Evolutionary conservation across 768 basidiomycete species (phyloP).

Genomic region (Sporobolomyces pararoseus): DNA sequence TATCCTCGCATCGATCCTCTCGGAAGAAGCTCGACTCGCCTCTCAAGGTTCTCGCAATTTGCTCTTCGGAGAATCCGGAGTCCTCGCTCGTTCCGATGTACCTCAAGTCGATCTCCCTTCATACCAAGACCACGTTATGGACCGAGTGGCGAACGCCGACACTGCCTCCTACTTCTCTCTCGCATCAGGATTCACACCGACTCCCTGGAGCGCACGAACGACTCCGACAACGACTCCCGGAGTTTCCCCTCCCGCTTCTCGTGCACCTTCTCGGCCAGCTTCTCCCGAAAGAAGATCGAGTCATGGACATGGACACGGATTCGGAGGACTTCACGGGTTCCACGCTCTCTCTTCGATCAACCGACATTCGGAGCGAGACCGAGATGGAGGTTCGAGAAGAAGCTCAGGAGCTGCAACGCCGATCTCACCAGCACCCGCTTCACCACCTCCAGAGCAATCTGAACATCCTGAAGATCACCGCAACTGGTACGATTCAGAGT

Average conservation of each 20-base stretch:
- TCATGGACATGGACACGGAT: slow-evolving; percentile 45
- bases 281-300: slow-evolving; percentile 29
- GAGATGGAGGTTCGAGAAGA: slow-evolving; percentile 6
- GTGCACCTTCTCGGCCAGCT: slow-evolving; percentile 29
- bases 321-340: slow-evolving; percentile 34
- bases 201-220: slow-evolving; percentile 35
- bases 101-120: slow-evolving; percentile 76
- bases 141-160: slow-evolving; percentile 62
- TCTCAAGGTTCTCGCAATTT: slow-evolving; percentile 73
- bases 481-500: slow-evolving; percentile 81
- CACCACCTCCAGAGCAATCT: neutral
- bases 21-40: slow-evolving; percentile 68
- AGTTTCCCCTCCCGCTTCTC: slow-evolving; percentile 31
- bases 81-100: slow-evolving; percentile 50
- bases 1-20: slow-evolving; percentile 68
- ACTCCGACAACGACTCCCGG: slow-evolving; percentile 34
- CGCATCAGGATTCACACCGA: slow-evolving; percentile 34
- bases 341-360: slow-evolving; percentile 25
- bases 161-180: slow-evolving; percentile 39
- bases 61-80: slow-evolving; percentile 56
- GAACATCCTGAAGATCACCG: slow-evolving; percentile 48
- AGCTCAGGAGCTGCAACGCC: slow-evolving; percentile 7
- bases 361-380: slow-evolving; percentile 1
- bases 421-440: neutral
- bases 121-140: slow-evolving; percentile 82